Evolutionary conservation across 2,329 filamentous ascomycete genomes (phyloP).

Genomic region (Leptographium galeiforme): DNA sequence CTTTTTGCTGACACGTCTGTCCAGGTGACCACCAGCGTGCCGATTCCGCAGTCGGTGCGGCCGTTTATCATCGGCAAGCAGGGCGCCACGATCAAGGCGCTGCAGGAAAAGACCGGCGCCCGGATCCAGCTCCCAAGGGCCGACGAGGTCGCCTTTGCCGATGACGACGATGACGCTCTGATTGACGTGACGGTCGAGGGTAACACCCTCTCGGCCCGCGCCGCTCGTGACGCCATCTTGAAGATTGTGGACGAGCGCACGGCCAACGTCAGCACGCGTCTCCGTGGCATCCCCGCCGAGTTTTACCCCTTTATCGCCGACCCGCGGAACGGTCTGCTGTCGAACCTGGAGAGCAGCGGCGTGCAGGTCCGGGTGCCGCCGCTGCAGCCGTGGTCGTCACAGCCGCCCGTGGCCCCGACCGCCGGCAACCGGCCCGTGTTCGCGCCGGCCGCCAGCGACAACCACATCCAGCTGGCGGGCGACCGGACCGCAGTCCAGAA

Average conservation of each 20-base stretch:
- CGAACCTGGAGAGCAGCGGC: slow-evolving; percentile 59
- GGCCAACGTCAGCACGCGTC: slow-evolving; percentile 65
- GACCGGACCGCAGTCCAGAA: slow-evolving; percentile 73
- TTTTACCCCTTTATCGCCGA: slow-evolving; percentile 94
- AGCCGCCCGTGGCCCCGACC: slow-evolving; percentile 48
- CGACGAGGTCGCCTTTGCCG: slow-evolving; percentile 46
- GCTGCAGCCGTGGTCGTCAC: slow-evolving; percentile 61
- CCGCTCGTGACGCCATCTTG: slow-evolving; percentile 71
- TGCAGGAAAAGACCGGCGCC: slow-evolving; percentile 82
- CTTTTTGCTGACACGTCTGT: too few species aligned
- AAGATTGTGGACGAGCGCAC: slow-evolving; percentile 79
- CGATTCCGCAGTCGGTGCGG: slow-evolving; percentile 71
- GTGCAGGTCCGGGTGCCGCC: slow-evolving; percentile 73
- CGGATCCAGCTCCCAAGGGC: slow-evolving; percentile 78
- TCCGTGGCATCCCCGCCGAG: slow-evolving; percentile 76
- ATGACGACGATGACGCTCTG: slow-evolving; percentile 68
- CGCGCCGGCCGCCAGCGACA: slow-evolving; percentile 52
- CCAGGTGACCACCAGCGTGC: slow-evolving; percentile 47
- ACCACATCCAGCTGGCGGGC: slow-evolving; percentile 73
- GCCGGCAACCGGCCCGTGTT: slow-evolving; percentile 58
- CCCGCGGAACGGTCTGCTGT: slow-evolving; percentile 53
- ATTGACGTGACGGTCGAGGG: slow-evolving; percentile 86
- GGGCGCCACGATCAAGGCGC: slow-evolving; percentile 77
- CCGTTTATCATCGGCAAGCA: slow-evolving; percentile 88
- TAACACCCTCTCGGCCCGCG: slow-evolving; percentile 73